phyloP scores from a whole-genome alignment of 441 rosid genomes.

The Biscutella laevigata region DNA sequence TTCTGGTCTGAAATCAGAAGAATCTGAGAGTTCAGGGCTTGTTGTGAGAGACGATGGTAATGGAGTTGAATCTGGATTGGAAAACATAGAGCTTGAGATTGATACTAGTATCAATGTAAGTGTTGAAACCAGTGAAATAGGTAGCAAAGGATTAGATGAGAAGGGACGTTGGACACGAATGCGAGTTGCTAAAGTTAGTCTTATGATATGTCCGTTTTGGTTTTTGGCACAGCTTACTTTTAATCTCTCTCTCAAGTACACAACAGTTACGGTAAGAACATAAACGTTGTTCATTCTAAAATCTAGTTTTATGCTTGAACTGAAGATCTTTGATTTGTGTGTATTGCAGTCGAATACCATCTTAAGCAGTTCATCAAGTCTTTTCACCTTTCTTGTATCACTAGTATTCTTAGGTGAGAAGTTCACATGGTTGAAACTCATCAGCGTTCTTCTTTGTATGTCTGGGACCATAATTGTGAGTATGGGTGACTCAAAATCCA shows the following conservation, averaged over 20 bases:
- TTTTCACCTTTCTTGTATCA: constrained; percentile 81
- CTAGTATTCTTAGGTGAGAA: constrained; percentile 67
- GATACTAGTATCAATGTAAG: constrained; percentile 23
- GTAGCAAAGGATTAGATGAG: constrained; percentile 41
- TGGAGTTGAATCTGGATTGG: constrained; percentile 27
- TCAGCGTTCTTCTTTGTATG: constrained; percentile 91
- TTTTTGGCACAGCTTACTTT: constrained; percentile 84
- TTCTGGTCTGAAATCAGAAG: constrained; percentile 25
- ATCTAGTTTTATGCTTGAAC: neutral
- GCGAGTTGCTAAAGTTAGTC: constrained; percentile 76
- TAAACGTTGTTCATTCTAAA: neutral
- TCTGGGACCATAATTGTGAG: constrained; percentile 82
- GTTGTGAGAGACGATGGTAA: constrained; percentile 28
- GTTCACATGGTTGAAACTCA: constrained; percentile 82
- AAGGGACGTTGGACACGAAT: constrained; percentile 82
- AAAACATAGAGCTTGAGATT: constrained; percentile 22
- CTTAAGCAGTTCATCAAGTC: constrained; percentile 83
- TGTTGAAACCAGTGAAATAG: constrained; percentile 15
- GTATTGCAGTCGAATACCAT: constrained; percentile 80
- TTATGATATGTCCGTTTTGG: constrained; percentile 86
- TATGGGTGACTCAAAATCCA: constrained; percentile 61
- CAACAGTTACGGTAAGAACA: constrained; percentile 72
- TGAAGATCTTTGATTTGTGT: constrained; percentile 5
- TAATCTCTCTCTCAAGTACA: constrained; percentile 82
- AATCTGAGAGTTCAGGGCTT: constrained; percentile 18